These are phyloP conservation scores for Pythium inflatum DNA, from an alignment of 352 stramenopile species.

Conservation along the genomic window DNA sequence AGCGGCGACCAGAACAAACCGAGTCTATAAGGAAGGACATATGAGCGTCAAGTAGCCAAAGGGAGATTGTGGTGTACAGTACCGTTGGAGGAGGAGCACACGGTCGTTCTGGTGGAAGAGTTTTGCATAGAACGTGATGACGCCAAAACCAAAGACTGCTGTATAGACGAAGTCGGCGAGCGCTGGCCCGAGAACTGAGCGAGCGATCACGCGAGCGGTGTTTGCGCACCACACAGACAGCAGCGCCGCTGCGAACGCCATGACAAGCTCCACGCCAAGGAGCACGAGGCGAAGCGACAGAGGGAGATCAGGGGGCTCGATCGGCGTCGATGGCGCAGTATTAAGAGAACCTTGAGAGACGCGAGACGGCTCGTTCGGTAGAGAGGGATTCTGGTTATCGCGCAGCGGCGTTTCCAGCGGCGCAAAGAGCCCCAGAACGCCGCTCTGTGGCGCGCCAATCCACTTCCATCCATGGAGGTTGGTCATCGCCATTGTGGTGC, in stretches of 20 bases:
- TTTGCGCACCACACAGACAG: constrained; percentile 29
- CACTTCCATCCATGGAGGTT: constrained; percentile 32
- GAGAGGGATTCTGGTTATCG: neutral
- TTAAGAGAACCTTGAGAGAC: neutral
- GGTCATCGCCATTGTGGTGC: too few relatives aligned
- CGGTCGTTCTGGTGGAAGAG: constrained; percentile 28
- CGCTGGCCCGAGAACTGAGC: neutral
- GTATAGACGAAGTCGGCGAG: constrained; percentile 13
- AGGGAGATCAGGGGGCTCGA: constrained; percentile 1
- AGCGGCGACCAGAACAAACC: constrained; percentile 21
- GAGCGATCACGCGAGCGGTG: constrained; percentile 1
- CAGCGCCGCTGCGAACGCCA: constrained; percentile 19
- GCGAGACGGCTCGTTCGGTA: neutral
- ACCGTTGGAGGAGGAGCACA: constrained; percentile 10
- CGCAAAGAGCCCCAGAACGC: constrained; percentile 26
- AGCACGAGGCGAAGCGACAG: constrained; percentile 15
- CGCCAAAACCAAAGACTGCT: neutral
- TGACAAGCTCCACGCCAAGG: constrained; percentile 24
- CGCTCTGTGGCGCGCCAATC: constrained; percentile 25
- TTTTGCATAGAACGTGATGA: constrained; percentile 7
- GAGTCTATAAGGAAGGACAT: constrained; percentile 2
- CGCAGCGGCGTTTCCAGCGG: neutral
- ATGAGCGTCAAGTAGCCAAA: too few relatives aligned
- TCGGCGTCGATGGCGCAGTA: neutral
- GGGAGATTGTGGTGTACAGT: too few relatives aligned